Conservation (phyloP, 2,329 filamentous ascomycete genomes). For the Neofusicoccum parvum region DNA sequence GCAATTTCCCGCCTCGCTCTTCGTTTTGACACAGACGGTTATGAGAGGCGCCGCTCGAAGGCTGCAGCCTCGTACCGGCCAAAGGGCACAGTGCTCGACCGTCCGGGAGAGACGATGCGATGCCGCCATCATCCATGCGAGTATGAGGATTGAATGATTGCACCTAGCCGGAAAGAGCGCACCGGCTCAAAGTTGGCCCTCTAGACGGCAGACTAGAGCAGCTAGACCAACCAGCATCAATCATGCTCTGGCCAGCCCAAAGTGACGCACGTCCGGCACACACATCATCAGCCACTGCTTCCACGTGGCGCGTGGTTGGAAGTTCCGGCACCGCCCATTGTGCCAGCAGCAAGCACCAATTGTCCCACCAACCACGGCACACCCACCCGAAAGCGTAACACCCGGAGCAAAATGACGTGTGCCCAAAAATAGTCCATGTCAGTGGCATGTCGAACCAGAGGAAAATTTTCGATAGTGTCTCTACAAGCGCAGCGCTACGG, state of each 20-base stretch:
- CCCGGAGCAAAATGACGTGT: neutral
- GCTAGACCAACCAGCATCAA: neutral
- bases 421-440: neutral
- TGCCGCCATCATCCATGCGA: too few species aligned
- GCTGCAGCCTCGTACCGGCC: too few species aligned
- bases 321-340: too few species aligned
- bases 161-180: too few species aligned
- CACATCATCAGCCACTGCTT: neutral
- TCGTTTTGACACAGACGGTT: too few species aligned
- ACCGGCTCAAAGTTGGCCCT: too few species aligned
- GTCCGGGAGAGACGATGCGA: too few species aligned
- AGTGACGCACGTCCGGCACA: neutral
- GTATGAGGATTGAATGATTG: too few species aligned
- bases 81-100: too few species aligned
- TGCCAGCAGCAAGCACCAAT: too few species aligned
- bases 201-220: neutral
- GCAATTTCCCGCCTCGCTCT: too few species aligned
- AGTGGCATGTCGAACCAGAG: neutral
- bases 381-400: neutral
- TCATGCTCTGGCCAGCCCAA: neutral
- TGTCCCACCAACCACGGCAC: neutral
- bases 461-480: neutral
- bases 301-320: constrained; percentile 3
- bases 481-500: constrained; percentile 8
- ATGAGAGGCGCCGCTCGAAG: too few species aligned